phyloP scores from a whole-genome alignment of 2,329 filamentous ascomycete species.

The Neopestalotiopsis sp. region DNA sequence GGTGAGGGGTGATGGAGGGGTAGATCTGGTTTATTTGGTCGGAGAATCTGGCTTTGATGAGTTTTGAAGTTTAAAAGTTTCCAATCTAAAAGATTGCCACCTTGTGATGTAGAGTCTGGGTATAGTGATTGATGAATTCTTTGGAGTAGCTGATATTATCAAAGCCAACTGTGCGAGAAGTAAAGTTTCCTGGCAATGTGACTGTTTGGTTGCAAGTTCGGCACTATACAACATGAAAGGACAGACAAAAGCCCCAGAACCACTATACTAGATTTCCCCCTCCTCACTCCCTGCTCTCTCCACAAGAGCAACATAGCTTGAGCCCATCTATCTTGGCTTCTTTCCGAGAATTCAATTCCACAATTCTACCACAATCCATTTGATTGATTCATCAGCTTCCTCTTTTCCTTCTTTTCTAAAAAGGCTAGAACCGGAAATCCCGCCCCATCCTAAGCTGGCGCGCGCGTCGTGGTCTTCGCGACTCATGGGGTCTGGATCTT shows the following conservation, averaged over 20 bases:
- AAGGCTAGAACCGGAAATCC: not conserved
- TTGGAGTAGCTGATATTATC: not conserved
- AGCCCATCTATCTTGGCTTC: too few species aligned
- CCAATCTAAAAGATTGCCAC: not conserved
- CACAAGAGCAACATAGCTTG: not conserved
- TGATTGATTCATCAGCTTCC: not conserved
- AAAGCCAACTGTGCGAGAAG: not conserved
- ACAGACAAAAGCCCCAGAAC: not conserved
- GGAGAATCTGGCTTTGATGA: not conserved
- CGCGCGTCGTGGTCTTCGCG: not conserved
- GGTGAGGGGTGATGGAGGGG: conserved; percentile 16
- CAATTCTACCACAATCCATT: not conserved
- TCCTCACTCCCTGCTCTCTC: not conserved
- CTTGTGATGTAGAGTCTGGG: not conserved
- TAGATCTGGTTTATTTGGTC: conserved; percentile 2
- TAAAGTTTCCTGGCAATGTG: not conserved
- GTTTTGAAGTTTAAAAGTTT: not conserved
- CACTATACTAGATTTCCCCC: not conserved
- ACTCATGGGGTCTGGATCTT: not conserved
- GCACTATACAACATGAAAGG: not conserved
- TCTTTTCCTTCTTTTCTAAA: not conserved
- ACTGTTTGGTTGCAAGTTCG: not conserved
- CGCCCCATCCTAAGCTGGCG: not conserved
- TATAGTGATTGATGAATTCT: not conserved
- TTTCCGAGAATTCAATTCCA: not conserved